These are phyloP conservation scores for Epichloe scottii DNA, from an alignment of 2,329 filamentous ascomycete species.

Conservation along the genomic window DNA sequence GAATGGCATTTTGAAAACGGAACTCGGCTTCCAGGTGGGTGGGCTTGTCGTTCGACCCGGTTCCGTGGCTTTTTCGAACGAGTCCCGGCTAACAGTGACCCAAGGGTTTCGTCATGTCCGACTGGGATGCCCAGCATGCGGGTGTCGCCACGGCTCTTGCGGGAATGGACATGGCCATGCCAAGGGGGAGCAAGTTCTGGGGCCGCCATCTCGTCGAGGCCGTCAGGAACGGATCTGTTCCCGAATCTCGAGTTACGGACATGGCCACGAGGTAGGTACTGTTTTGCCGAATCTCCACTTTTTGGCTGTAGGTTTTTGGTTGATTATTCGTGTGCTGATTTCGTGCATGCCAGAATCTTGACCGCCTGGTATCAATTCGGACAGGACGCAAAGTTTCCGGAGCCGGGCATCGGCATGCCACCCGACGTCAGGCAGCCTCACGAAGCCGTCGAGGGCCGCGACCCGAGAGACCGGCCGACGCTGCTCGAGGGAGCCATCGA, in stretches of 20 bases:
- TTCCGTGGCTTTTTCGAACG: too few species aligned
- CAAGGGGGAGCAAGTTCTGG: constrained; percentile 29
- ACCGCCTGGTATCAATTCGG: constrained; percentile 44
- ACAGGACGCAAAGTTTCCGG: constrained; percentile 35
- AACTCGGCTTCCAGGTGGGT: constrained; percentile 39
- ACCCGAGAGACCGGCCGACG: constrained; percentile 25
- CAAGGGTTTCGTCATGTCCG: constrained; percentile 52
- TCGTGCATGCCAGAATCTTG: constrained; percentile 23
- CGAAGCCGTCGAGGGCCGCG: constrained; percentile 39
- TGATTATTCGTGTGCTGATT: background rate
- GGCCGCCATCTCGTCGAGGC: constrained; percentile 42
- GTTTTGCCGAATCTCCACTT: background rate
- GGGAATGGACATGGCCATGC: constrained; percentile 64
- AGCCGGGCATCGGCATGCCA: constrained; percentile 40
- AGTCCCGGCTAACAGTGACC: constrained; percentile 9
- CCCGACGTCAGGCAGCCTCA: constrained; percentile 36
- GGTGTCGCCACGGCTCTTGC: constrained; percentile 49
- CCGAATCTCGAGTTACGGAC: constrained; percentile 42
- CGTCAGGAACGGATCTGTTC: constrained; percentile 46
- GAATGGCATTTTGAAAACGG: constrained; percentile 54
- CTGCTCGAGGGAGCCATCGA: constrained; percentile 46
- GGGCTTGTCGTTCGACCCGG: background rate
- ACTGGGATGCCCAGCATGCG: constrained; percentile 56
- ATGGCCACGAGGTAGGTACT: constrained; percentile 40
- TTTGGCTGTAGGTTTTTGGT: background rate